Evolutionary conservation across 257 asterid genomes (phyloP).

Genomic region (Scutellaria minor): DNA sequence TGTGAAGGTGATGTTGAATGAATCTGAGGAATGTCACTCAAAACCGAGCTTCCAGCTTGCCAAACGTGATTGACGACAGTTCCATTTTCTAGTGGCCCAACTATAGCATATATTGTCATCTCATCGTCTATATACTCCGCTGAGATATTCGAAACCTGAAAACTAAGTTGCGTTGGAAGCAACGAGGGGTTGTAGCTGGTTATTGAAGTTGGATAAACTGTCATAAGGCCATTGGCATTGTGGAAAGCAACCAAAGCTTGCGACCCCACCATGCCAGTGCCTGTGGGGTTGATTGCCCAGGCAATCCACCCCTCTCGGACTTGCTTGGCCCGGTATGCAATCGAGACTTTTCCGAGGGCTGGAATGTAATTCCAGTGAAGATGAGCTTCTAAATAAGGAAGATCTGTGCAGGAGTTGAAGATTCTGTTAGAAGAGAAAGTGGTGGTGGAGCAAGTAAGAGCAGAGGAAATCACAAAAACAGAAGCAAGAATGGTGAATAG

Average conservation of each 20-base stretch:
- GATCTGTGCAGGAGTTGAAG: conserved; percentile 44
- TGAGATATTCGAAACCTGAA: conserved; percentile 44
- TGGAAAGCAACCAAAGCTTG: conserved; percentile 65
- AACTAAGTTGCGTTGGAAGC: conserved; percentile 37
- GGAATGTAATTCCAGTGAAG: conserved; percentile 55
- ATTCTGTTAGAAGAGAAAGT: conserved; percentile 39
- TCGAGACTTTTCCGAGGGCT: conserved; percentile 36
- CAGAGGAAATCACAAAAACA: conserved; percentile 26
- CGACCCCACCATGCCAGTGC: conserved; percentile 67
- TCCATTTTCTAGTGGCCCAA: conserved; percentile 49
- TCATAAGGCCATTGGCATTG: conserved; percentile 44
- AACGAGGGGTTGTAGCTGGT: conserved; percentile 52
- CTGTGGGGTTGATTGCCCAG: conserved; percentile 74
- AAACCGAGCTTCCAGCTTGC: conserved; percentile 53
- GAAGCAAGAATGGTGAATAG: conserved; percentile 27
- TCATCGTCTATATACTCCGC: conserved; percentile 48
- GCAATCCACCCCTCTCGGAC: conserved; percentile 66
- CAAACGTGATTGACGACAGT: conserved; percentile 51
- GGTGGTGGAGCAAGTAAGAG: conserved; percentile 46
- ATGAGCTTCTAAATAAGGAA: conserved; percentile 48
- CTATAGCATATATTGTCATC: conserved; percentile 52
- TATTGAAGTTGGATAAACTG: conserved; percentile 46
- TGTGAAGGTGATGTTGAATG: conserved; percentile 47
- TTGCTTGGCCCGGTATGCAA: conserved; percentile 53
- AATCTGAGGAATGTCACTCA: conserved; percentile 47